Base-by-base conservation (phyloP, 169 alveolate species). In the Plasmodium gaboni region DNA sequence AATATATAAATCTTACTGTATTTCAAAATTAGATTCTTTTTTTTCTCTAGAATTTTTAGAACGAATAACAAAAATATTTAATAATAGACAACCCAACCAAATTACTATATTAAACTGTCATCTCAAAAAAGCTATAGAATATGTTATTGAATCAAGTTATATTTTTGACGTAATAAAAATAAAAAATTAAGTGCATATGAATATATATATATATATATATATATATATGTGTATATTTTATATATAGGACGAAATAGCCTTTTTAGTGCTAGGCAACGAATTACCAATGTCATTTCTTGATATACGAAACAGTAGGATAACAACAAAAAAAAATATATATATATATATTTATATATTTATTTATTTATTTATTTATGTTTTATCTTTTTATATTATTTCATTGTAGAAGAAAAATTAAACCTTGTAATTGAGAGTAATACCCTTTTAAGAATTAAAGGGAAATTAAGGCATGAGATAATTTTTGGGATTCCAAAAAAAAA, bases 271-370 rank as follows among this genome's bases (percentile, higher is more conserved):
- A 22, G 53, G 65, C 9, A 76, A 76, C 24, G 89, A 76, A 1
- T 32, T 76, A 1, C 89, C 89, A 0, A 76, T 76, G 76, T 76
- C 89, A 9, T 76, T 76, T 55, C 76, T 76, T 2, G 76, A 76
- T 55, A 76, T 76, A 17, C 50, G 65, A 64, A 76, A 64, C 22
- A 60, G 88, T 76, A 8, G 44, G 44, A 32, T 32, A 74, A 7
- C 22, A 51, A 51, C 61, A 51, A 5, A 4, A 32, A 32, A 32
- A 60, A 17, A 17, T 59, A 59, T 59, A 24, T 17, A 59, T 59
- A 59, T 59, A 24, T 59, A 17, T 59, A 17, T n/a, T 3, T 59
- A 24, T 19, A 15, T 57, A 15, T 15, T 0, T 57, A 57, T 13
- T 5, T 59, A 8, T 8, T 12, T 48, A 64, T 17, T 12, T 22